Evolutionary conservation across 1,139 yeast species (phyloP), one percentile per base, ranked within the genome.

Genomic region (Saccharomyces hybrid): DNA sequence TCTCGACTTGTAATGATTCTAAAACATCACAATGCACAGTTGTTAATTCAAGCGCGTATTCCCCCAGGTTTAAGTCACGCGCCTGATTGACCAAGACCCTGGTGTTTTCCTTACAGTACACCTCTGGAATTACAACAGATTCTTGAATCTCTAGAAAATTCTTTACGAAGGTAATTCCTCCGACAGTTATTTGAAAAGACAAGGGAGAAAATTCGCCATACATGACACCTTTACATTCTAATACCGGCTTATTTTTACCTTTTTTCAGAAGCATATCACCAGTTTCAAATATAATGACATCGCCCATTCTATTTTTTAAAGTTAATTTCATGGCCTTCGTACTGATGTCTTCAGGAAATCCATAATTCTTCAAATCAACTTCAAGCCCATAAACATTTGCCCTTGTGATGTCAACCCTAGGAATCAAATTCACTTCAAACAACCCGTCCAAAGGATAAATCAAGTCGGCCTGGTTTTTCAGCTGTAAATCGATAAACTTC

Each of bases 371-470:
- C 5, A 68, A 47, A 3, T 31, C 27, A 3, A 68, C 50, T n/a
- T 57, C 54, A 14, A 68, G 52, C 8, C 58, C 59, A 54, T 66
- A 66, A 7, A 52, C 53, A 49, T 68, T 66, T 2, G 67, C 57
- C 29, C 47, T 52, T 0, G 53, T 21, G 4, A 64, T 51, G 38
- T 38, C 49, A 5, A 59, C 56, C 16, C 47, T 14, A 2, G 51
- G 48, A 2, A 34, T 52, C 5, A 62, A 44, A 3, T 54, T 50
- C 16, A 67, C 50, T 0, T 55, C 54, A 21, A 68, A 62, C 11
- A 68, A 49, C 14, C 61, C 64, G 14, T 61, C 66, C 21, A 63
- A 54, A 6, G 67, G 55, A 57, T 65, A 66, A 3, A 63, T 57
- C 26, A 68, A 49, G 31, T 60, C 58, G 2, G 54, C 56, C n/a